These are phyloP conservation scores for Apiospora arundinis DNA, from an alignment of 2,329 filamentous ascomycete genomes.

Conservation along the genomic window DNA sequence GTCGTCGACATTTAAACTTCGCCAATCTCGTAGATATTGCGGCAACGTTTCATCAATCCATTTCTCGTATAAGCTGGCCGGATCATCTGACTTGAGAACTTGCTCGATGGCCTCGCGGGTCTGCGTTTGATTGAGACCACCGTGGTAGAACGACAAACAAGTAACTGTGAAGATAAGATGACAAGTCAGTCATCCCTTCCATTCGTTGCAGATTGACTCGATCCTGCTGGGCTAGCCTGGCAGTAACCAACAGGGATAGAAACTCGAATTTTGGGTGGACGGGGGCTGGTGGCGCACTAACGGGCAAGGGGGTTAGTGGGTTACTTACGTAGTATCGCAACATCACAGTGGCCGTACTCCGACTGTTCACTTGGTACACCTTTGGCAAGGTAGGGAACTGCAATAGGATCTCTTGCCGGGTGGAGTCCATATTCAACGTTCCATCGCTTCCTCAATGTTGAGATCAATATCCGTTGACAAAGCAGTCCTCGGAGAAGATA, in stretches of 20 bases:
- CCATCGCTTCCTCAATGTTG: slow-evolving; percentile 68
- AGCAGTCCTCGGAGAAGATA: slow-evolving; percentile 69
- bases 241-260: no score
- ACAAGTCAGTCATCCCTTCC: slow-evolving; percentile 49
- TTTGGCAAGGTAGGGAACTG: slow-evolving; percentile 72
- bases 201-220: no score
- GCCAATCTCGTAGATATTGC: slow-evolving; percentile 56
- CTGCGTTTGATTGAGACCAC: slow-evolving; percentile 57
- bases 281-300: background rate
- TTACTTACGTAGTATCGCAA: slow-evolving; percentile 18
- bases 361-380: slow-evolving; percentile 66
- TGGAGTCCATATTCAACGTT: slow-evolving; percentile 71
- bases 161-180: slow-evolving; percentile 53
- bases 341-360: slow-evolving; percentile 69
- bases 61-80: slow-evolving; percentile 60
- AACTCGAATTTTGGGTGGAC: no score
- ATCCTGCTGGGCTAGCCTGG: no score
- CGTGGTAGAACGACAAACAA: slow-evolving; percentile 71
- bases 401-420: slow-evolving; percentile 60
- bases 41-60: slow-evolving; percentile 53
- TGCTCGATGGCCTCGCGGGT: slow-evolving; percentile 55
- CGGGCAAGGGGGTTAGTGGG: background rate
- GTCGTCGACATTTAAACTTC: slow-evolving; percentile 65
- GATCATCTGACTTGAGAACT: slow-evolving; percentile 62
- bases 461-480: slow-evolving; percentile 63